Evolutionary conservation across 2,329 filamentous ascomycete genomes (phyloP), one percentile per base, ranked within the genome.

Genomic region (Fusarium pseudonygamai): DNA sequence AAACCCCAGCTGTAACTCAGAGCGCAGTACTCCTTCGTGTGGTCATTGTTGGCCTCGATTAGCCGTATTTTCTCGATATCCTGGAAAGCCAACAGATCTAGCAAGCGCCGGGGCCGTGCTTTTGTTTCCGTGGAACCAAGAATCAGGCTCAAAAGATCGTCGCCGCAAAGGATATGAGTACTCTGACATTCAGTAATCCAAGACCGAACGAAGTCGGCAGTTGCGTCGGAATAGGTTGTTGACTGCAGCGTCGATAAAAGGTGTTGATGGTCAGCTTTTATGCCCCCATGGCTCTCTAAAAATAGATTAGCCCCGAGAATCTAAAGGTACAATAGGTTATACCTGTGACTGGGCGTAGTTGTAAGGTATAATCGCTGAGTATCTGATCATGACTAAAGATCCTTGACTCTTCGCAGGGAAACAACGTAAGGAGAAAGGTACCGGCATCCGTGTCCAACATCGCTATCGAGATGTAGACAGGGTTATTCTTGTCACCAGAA

Each of bases 1-100:
- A 57, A 57, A 16, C 53, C 53, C 53, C 53, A 57, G 53, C 53
- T 57, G 53, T 57, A 57, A 34, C 53, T 57, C 53, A 57, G 18
- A 7, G 53, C 53, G 30, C 53, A 57, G 53, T 57, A 57, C 26
- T 57, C 53, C n/a, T 34, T 32, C 28, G 18, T 26, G n/a, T 32
- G n/a, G n/a, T 34, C 30, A 46, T 57, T 34, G 11, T 32, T 40
- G 26, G 26, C 34, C 28, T 60, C 56, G 20, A 59, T 47, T 18
- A 57, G 11, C 20, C 30, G 52, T 42, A 56, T 56, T 20, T 30
- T 56, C 52, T 56, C 52, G 12, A 18, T 9, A 7, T 56, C 9
- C 26, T 30, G 52, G 6, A 56, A 56, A 30, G 52, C 37, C 14
- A 28, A 40, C n/a, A 56, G 37, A 30, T 56, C 52, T 32, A 56